These are phyloP conservation scores for Alternaria brassicae DNA, from an alignment of 2,329 filamentous ascomycete species.

Conservation along the genomic window DNA sequence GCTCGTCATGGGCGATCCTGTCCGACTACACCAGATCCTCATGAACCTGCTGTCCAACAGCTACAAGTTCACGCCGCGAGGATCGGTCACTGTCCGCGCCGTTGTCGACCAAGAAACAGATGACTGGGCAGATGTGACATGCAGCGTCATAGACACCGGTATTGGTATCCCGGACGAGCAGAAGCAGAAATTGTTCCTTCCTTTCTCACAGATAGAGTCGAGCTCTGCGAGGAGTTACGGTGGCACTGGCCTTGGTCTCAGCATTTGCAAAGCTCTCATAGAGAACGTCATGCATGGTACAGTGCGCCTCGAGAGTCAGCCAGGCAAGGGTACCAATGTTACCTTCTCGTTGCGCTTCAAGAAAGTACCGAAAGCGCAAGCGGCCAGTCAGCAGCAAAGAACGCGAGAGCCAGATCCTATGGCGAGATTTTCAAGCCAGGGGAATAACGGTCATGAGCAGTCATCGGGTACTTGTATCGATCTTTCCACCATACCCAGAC, in stretches of 20 bases:
- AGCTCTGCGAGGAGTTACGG: conserved; percentile 91
- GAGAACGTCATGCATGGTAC: conserved; percentile 89
- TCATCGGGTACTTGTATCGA: conserved; percentile 46
- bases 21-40: conserved; percentile 59
- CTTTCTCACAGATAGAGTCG: conserved; percentile 90
- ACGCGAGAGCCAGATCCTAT: conserved; percentile 60
- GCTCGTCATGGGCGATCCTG: conserved; percentile 60
- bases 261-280: conserved; percentile 93
- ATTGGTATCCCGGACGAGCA: conserved; percentile 88
- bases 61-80: conserved; percentile 90
- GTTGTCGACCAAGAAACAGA: conserved; percentile 73
- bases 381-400: conserved; percentile 50
- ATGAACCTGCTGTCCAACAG: conserved; percentile 92
- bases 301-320: conserved; percentile 80
- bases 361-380: conserved; percentile 73
- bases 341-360: conserved; percentile 87
- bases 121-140: conserved; percentile 76
- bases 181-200: conserved; percentile 84
- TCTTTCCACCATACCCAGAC: conserved; percentile 74
- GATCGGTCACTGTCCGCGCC: conserved; percentile 83
- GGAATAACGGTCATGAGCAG: conserved; percentile 53
- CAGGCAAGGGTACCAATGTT: conserved; percentile 72
- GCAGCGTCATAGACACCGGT: conserved; percentile 87
- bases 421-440: conserved; percentile 62
- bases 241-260: conserved; percentile 87